Evolutionary conservation across 129 eudicot genomes (phyloP), one percentile per base, ranked within the genome.

Genomic region (Saussurea involucrata): DNA sequence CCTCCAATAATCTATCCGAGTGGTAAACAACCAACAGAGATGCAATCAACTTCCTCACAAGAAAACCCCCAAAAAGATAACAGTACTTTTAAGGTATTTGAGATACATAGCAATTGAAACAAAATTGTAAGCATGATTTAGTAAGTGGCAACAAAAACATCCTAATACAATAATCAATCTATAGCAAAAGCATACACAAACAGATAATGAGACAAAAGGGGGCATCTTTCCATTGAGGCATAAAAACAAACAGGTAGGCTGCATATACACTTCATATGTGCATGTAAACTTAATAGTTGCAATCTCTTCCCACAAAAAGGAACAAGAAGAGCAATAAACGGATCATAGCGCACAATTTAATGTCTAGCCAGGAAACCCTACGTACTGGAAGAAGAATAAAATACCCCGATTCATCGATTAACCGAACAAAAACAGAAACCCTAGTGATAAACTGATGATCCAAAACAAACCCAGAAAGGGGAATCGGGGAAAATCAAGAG

Each of bases 221-320:
- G 34, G 73, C 21, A 40, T 63, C 66, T 57, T 80, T 65, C 5
- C 74, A 33, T 53, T 72, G 58, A 12, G 69, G 83, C 74, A 73
- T 80, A 29, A 33, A 33, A 67, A 49, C 79, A 80, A 80, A 65
- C 83, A 73, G 36, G 5, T 80, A 31, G 74, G 22, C 22, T 53
- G 61, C 61, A 17, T 17, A 53, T 49, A 53, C 13, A 53, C 24
- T 53, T 53, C 61, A 53, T 53, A 22, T 80, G 74, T 66, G 79
- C 83, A 73, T 73, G 22, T 27, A 64, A 17, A 53, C 49, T 80
- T 34, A 66, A 31, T 17, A 53, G 10, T 27, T 66, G 68, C 60
- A 65, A 73, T 66, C 20, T 53, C 17, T 49, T 33, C 22, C 75
- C 9, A 68, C 60, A 55, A 57, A n/a, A 22, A 18, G 74, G 2